A percentile compares a stretch with the other conserved stretches of the same genome.
These are phyloP conservation scores for Cryptosporidium parvum DNA, from an alignment of 169 alveolate genomes.

Conservation along the genomic window DNA sequence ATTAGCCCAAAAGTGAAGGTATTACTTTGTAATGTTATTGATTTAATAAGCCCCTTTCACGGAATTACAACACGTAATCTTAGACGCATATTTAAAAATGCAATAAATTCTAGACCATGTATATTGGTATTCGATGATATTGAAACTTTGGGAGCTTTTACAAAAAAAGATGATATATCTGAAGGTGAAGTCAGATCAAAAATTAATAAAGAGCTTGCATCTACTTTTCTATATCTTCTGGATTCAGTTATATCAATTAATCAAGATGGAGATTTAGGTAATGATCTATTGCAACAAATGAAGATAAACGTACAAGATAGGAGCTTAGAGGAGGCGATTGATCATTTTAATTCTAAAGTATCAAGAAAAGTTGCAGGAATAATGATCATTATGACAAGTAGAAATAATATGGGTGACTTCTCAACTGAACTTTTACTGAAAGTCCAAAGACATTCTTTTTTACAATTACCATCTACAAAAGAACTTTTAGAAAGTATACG, in stretches of 20 bases:
- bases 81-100: conserved; percentile 48
- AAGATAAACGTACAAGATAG: not conserved
- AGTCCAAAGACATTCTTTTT: conserved; percentile 36
- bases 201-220: conserved; percentile 35
- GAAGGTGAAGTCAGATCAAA: conserved; percentile 50
- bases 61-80: conserved; percentile 69
- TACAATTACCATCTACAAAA: conserved; percentile 15
- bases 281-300: not conserved
- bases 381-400: conserved; percentile 52
- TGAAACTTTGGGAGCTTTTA: conserved; percentile 21
- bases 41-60: conserved; percentile 53
- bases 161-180: not conserved
- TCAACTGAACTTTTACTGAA: conserved; percentile 13
- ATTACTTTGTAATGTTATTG: conserved; percentile 34
- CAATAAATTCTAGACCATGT: conserved; percentile 51
- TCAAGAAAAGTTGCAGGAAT: conserved; percentile 34
- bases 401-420: not conserved
- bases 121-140: conserved; percentile 62
- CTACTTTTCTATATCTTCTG: conserved; percentile 38
- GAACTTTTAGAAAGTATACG: conserved; percentile 14
- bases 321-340: not conserved
- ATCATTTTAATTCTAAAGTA: not conserved
- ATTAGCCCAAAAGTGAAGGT: conserved; percentile 57
- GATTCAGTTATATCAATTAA: conserved; percentile 35
- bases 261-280: not conserved